These are phyloP conservation scores for Purpureocillium takamizusanense DNA, from an alignment of 2,329 filamentous ascomycete species.

Conservation along the genomic window DNA sequence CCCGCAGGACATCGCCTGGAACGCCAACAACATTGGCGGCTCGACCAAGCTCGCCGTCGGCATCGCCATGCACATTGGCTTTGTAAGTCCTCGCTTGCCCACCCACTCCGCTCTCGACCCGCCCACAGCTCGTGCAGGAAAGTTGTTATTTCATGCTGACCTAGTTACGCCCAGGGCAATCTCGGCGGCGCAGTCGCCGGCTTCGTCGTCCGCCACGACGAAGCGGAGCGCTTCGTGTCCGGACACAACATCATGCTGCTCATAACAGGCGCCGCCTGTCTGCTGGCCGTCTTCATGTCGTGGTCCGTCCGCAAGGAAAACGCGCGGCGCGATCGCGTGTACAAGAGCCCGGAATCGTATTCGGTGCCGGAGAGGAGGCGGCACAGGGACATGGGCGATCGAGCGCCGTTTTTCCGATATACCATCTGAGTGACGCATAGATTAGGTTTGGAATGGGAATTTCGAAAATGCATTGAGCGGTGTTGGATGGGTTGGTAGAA, in stretches of 20 bases:
- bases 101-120: no score
- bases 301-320: slow-evolving; percentile 49
- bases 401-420: slow-evolving; percentile 46
- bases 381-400: slow-evolving; percentile 47
- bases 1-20: slow-evolving; percentile 48
- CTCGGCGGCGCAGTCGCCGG: slow-evolving; percentile 24
- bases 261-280: slow-evolving; percentile 42
- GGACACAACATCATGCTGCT: slow-evolving; percentile 51
- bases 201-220: slow-evolving; percentile 24
- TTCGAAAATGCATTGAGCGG: no score
- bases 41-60: slow-evolving; percentile 45
- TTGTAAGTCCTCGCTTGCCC: slow-evolving; percentile 13
- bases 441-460: no score
- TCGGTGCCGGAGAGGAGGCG: slow-evolving; percentile 41
- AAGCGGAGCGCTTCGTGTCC: slow-evolving; percentile 44
- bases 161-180: slow-evolving; percentile 26
- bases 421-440: slow-evolving; percentile 28
- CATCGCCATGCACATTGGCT: slow-evolving; percentile 46
- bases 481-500: no score
- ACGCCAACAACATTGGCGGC: slow-evolving; percentile 49
- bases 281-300: slow-evolving; percentile 46
- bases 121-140: slow-evolving; percentile 5
- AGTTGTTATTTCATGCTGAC: neutral
- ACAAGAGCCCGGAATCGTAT: slow-evolving; percentile 39
- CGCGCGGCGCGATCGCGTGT: slow-evolving; percentile 36